Percentiles rank a stretch among this genome's conserved stretches.
These are phyloP conservation scores for Saururus chinensis DNA, from an alignment of 164 flowering plant genomes.

Conservation along the genomic window DNA sequence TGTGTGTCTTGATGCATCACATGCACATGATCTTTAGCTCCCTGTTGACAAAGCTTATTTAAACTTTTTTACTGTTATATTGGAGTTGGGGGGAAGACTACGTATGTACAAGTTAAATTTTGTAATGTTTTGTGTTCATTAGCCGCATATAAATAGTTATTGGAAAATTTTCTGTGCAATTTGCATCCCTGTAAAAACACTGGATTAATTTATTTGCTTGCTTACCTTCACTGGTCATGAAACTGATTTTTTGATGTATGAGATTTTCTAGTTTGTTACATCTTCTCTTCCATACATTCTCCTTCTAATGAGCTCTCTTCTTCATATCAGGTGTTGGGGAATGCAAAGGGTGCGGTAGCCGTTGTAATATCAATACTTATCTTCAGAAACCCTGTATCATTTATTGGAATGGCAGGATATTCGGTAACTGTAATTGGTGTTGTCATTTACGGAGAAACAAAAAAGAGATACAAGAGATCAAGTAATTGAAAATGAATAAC, in stretches of 20 bases:
- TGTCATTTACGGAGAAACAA: constrained; percentile 80
- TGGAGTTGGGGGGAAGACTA: too few relatives aligned
- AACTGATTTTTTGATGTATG: neutral
- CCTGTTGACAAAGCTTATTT: too few relatives aligned
- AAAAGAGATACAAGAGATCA: constrained; percentile 58
- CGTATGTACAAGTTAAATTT: too few relatives aligned
- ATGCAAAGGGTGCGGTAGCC: constrained; percentile 97
- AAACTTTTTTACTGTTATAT: too few relatives aligned
- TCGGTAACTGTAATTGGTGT: constrained; percentile 78
- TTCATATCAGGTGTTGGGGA: constrained; percentile 67
- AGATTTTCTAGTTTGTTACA: neutral
- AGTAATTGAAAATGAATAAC: constrained; percentile 14
- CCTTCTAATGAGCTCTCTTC: neutral
- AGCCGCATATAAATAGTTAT: too few relatives aligned
- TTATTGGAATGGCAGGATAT: constrained; percentile 78
- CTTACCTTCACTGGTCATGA: too few relatives aligned
- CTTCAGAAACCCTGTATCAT: constrained; percentile 77
- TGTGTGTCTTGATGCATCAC: too few relatives aligned
- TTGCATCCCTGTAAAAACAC: too few relatives aligned
- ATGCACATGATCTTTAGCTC: too few relatives aligned
- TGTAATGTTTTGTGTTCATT: too few relatives aligned
- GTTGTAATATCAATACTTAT: constrained; percentile 78
- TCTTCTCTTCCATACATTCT: neutral
- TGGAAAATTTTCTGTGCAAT: too few relatives aligned
- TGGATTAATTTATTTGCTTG: too few relatives aligned